Evolutionary conservation across 2,329 filamentous ascomycete genomes (phyloP).

Genomic region (Penicillium janthinellum): DNA sequence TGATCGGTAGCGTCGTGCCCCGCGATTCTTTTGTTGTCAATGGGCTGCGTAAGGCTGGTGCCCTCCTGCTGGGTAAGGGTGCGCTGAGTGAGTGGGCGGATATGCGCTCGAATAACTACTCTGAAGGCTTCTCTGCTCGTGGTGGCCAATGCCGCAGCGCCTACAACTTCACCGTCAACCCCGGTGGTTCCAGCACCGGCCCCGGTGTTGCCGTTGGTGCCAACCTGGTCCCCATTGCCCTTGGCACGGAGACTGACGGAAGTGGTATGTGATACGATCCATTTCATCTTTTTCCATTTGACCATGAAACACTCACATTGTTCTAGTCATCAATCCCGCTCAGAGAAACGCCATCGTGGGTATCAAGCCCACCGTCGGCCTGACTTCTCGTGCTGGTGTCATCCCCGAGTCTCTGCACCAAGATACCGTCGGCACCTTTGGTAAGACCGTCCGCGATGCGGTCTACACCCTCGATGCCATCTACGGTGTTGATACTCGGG

Average conservation of each 20-base stretch:
- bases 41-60: slow-evolving; percentile 65
- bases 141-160: slow-evolving; percentile 66
- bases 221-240: slow-evolving; percentile 63
- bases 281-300: too few species aligned
- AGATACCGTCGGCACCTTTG: slow-evolving; percentile 70
- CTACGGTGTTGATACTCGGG: slow-evolving; percentile 62
- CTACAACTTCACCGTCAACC: slow-evolving; percentile 69
- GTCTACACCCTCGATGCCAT: slow-evolving; percentile 68
- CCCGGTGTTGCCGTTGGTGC: slow-evolving; percentile 65
- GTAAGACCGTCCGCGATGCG: slow-evolving; percentile 69
- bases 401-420: slow-evolving; percentile 69
- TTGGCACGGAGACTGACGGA: slow-evolving; percentile 76
- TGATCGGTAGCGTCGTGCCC: slow-evolving; percentile 66
- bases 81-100: slow-evolving; percentile 74
- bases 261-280: slow-evolving; percentile 46
- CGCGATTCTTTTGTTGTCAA: slow-evolving; percentile 68
- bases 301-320: not conserved
- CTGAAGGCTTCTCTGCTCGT: slow-evolving; percentile 66
- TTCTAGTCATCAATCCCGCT: slow-evolving; percentile 67
- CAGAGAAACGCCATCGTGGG: slow-evolving; percentile 70
- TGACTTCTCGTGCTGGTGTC: slow-evolving; percentile 65
- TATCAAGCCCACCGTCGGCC: slow-evolving; percentile 73
- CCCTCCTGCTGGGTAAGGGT: slow-evolving; percentile 70
- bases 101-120: slow-evolving; percentile 68
- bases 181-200: slow-evolving; percentile 70